Base-by-base conservation (phyloP, 257 asterid species). In the Galeopsis tetrahit region DNA sequence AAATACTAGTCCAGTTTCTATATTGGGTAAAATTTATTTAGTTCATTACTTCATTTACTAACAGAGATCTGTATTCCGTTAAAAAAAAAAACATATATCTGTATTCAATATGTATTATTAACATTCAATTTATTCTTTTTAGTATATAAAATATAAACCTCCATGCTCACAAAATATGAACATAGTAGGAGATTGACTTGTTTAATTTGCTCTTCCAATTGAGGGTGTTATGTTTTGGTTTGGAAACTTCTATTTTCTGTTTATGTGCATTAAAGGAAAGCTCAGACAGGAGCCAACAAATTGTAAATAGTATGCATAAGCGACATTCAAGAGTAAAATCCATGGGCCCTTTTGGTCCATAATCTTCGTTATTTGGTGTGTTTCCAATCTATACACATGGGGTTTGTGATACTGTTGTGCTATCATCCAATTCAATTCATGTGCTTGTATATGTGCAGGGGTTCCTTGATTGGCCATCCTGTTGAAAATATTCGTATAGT, bases 391-490 rank as follows among this genome's bases (percentile, higher is more conserved):
- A 64, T 56, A 7, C 57, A 17, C 36, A 14, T 56, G 10, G 42
- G 44, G 43, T 40, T 10, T 14, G 15, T 65, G 39, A 6, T 71
- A 58, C 70, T 35, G 34, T 36, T 35, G 28, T 43, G 40, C 51
- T 72, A 33, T 57, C 28, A 33, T 38, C 46, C 28, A 1, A 5
- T 56, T 44, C 32, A 5, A 42, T 46, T 70, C 42, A 56, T 81
- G 21, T 83, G 65, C 59, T 67, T 77, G 66, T 73, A 34, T 71
- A 21, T 55, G 66, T 80, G 59, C 92, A 95, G 99, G 85, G 99
- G 99, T 60, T 90, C 99, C 69, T 87, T 92, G 73, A 95, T 95
- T 60, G 99, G 99, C 76, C 98, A 95, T 75, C 98, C 99, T 10
- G 98, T 95, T 49, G 98, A 92, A 80, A 92, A 92, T 79, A 84